Conservation (phyloP, 345 rosid species). For the Brassica juncea region DNA sequence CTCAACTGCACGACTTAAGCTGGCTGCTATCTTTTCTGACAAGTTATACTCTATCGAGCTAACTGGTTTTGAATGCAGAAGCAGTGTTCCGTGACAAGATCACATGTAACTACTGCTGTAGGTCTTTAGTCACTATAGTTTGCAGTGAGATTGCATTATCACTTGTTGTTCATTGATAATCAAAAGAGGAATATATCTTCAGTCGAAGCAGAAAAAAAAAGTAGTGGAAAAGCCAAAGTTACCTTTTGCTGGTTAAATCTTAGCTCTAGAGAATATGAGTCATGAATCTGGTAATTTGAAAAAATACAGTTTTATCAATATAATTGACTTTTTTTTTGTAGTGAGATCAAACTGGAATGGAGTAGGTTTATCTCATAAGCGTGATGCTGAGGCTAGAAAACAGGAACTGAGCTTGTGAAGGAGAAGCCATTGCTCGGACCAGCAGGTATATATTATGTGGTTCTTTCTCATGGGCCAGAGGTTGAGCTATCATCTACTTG, state of each 20-base stretch:
- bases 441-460: conserved; percentile 52
- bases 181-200: conserved; percentile 64
- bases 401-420: conserved; percentile 75
- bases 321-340: conserved; percentile 20
- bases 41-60: conserved; percentile 36
- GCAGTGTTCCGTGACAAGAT: conserved; percentile 75
- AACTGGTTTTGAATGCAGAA: conserved; percentile 70
- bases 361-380: conserved; percentile 92
- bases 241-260: not conserved
- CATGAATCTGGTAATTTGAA: not conserved
- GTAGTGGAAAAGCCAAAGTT: conserved; percentile 79
- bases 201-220: conserved; percentile 50
- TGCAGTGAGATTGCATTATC: not conserved
- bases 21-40: conserved; percentile 5
- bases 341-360: conserved; percentile 90
- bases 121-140: conserved; percentile 14
- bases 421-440: conserved; percentile 86
- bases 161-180: conserved; percentile 35
- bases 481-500: conserved; percentile 5
- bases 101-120: conserved; percentile 36
- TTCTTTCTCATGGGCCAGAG: not conserved
- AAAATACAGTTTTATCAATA: not conserved
- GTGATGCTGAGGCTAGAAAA: conserved; percentile 72
- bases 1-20: not conserved
- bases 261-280: not conserved